phyloP scores from a whole-genome alignment of 805 yeast genomes.

The Candida vaughaniae region DNA sequence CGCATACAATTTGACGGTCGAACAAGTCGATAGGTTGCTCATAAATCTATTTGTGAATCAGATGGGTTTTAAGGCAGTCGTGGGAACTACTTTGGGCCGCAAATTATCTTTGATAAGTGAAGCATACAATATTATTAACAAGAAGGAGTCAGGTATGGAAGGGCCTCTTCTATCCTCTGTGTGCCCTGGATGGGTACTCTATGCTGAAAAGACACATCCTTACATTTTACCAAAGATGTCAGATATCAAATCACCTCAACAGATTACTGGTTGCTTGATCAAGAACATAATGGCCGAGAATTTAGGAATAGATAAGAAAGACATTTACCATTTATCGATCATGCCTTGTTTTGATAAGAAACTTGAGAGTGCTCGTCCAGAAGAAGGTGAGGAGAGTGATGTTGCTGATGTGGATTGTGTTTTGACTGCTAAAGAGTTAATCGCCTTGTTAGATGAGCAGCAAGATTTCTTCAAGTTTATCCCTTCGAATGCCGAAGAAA shows the following conservation, averaged over 20 bases:
- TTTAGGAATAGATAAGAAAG: conserved; percentile 24
- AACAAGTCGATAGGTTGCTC: conserved; percentile 60
- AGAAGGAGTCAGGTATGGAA: conserved; percentile 23
- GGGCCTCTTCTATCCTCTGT: conserved; percentile 66
- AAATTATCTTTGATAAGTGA: conserved; percentile 54
- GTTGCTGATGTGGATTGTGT: conserved; percentile 84
- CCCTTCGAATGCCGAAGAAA: conserved; percentile 16
- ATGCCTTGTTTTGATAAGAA: conserved; percentile 99
- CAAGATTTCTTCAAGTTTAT: conserved; percentile 33
- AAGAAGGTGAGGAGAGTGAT: conserved; percentile 33
- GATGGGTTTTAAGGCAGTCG: conserved; percentile 70
- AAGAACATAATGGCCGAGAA: conserved; percentile 49
- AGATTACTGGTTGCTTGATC: conserved; percentile 78
- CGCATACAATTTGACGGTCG: conserved; percentile 55
- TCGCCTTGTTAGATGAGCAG: conserved; percentile 65
- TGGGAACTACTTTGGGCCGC: conserved; percentile 85
- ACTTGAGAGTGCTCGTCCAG: conserved; percentile 88
- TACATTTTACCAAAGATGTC: conserved; percentile 70
- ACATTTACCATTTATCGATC: conserved; percentile 75
- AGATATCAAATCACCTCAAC: conserved; percentile 86
- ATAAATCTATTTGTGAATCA: conserved; percentile 54
- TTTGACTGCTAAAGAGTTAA: conserved; percentile 83
- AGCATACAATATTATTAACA: conserved; percentile 43
- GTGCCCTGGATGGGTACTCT: conserved; percentile 96
- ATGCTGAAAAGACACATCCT: conserved; percentile 95